These are phyloP conservation scores for Malassezia brasiliensis DNA, from an alignment of 1,284 basidiomycete genomes.

Conservation along the genomic window DNA sequence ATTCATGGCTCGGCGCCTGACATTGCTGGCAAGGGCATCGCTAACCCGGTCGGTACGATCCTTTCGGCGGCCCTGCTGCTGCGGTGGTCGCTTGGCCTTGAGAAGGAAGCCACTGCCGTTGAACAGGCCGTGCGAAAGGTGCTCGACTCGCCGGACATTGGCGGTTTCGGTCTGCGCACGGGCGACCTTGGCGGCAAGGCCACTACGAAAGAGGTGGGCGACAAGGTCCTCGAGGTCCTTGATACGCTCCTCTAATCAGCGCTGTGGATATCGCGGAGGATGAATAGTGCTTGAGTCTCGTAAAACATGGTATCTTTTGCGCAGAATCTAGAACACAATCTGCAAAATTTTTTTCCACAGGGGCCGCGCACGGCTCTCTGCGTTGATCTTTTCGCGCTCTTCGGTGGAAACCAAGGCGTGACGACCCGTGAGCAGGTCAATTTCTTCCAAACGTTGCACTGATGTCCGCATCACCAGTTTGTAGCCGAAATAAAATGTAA, in stretches of 20 bases:
- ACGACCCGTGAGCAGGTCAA: conserved; percentile 56
- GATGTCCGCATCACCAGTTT: conserved; percentile 46
- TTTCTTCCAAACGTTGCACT: conserved; percentile 26
- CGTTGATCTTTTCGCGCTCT: conserved; percentile 32
- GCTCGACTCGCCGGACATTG: conserved; percentile 62
- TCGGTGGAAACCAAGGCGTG: conserved; percentile 30
- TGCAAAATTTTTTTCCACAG: conserved; percentile 26
- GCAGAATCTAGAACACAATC: conserved; percentile 28
- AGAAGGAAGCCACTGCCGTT: conserved; percentile 66
- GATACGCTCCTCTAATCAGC: conserved; percentile 54
- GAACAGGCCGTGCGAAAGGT: conserved; percentile 81
- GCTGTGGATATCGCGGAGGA: too few species aligned
- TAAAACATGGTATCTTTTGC: not conserved
- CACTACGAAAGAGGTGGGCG: conserved; percentile 69
- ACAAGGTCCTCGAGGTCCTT: conserved; percentile 69
- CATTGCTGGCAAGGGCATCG: conserved; percentile 86
- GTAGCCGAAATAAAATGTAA: conserved; percentile 26
- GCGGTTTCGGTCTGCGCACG: conserved; percentile 72
- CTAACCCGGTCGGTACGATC: conserved; percentile 94
- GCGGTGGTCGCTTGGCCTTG: conserved; percentile 79
- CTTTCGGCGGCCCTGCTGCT: conserved; percentile 90
- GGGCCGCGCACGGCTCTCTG: conserved; percentile 24
- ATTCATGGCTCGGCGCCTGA: conserved; percentile 71
- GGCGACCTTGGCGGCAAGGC: conserved; percentile 76
- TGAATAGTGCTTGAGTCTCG: not conserved